Base-by-base conservation (phyloP, 2,329 filamentous ascomycete genomes). In the Neofusicoccum sp. region DNA sequence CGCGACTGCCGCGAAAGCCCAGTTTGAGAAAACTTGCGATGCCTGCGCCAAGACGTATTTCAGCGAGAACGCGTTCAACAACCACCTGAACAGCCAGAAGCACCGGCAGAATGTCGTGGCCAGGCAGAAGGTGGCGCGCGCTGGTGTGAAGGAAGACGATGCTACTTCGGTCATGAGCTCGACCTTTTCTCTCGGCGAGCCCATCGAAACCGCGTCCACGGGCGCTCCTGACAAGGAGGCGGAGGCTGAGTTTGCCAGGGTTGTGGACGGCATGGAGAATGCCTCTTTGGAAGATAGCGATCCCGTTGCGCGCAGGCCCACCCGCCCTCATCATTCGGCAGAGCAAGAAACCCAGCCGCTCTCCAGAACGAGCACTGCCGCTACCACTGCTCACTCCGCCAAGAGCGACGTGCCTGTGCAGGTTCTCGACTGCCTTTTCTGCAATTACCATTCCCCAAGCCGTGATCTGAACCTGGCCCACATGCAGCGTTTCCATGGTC, bases 61-160 rank as follows among this genome's bases (percentile, higher is more conserved):
- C 81, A 98, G 93, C 79, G 92, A 97, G 74, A 97, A 97, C 79
- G 94, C 95, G 37, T 98, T 90, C 78, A 87, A 89, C 73, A 99
- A 98, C 78, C 95, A 99, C 74, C 77, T 98, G 63, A 88, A 88
- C 64, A 97, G 93, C 79, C 89, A 92, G 70, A 97, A 97, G 78
- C 95, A 99, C 78, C 92, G 88, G 77, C 81, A 86, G 62, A 88
- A 88, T 69, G 83, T 89, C 64, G 82, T 85, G 9, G 33, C 34
- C 22, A 49, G 14, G 44, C 81, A 82, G 45, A 78, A 76, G 62
- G 73, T 72, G 22, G 73, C 77, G 65, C 73, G 71, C 67, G 77
- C 29, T 22, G 70, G 65, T 1, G 68, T 71, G 11, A 80, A 56
- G 56, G 84, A 85, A 67, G 90, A 93, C 72, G 90, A 92, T 65